Conservation (phyloP, 148 eudicot genomes). For the Heliosperma pusillum region DNA sequence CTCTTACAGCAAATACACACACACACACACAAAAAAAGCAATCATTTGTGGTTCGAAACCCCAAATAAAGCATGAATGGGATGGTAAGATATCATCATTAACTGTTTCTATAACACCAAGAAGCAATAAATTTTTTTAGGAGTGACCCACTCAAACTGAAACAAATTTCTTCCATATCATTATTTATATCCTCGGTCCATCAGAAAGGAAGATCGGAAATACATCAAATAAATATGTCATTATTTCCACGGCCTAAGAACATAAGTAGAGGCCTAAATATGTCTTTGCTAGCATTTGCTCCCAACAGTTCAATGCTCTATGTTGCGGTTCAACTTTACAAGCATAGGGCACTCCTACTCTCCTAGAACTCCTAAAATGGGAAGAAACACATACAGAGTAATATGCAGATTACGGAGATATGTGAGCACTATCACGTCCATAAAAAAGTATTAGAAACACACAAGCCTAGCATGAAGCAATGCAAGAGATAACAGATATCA, state of each 20-base stretch:
- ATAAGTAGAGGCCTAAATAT: no score
- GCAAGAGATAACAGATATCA: background rate
- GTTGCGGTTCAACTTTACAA: background rate
- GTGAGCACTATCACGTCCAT: no score
- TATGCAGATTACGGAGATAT: background rate
- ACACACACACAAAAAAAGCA: no score
- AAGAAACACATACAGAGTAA: background rate
- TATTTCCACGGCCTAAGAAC: no score
- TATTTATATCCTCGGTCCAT: no score
- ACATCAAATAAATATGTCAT: no score
- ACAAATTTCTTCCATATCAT: background rate
- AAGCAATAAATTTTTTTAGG: background rate
- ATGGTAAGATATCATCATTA: no score
- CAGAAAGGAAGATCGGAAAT: no score
- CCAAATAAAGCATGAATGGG: no score
- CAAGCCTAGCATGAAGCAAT: background rate
- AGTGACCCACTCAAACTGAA: background rate
- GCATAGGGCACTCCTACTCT: no score
- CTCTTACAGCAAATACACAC: no score
- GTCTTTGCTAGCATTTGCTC: background rate
- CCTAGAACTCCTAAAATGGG: background rate
- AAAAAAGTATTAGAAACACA: background rate
- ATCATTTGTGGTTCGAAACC: no score
- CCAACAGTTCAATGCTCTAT: background rate
- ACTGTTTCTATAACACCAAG: background rate